Evolutionary conservation across 768 basidiomycete species (phyloP), one percentile per base, ranked within the genome.

Genomic region (Termitomyces sp.): DNA sequence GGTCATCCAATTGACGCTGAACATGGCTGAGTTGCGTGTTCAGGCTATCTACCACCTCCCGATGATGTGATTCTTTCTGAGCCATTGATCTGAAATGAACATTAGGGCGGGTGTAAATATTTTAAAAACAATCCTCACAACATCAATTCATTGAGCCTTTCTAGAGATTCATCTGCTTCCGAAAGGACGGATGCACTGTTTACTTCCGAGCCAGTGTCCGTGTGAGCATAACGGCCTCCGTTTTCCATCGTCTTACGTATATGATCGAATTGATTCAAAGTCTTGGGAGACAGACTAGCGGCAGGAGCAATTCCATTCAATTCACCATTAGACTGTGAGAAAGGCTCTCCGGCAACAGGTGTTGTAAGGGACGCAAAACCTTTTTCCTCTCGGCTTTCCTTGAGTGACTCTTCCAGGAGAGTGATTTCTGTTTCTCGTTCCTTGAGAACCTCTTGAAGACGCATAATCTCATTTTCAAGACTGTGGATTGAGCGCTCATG

Each of bases 381-480:
- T 37, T 60, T 68, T 41, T 67, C 70, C 27, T 67, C 67, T 56
- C 70, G 70, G 48, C 61, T 72, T 52, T 74, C 69, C 61, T 73
- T 79, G 41, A 81, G 62, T 6, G 80, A 80, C 31, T 71, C 71
- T 62, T 96, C 94, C 14, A 97, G 79, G 29, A 79, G 71, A 47
- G 79, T 76, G 50, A 98, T 98, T 71, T 98, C 96, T n/a, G 85
- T 79, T 71, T 98, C 96, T 49, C 95, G 82, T 61, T 94, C 90
- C 67, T 86, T 90, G 59, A 98, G 78, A 34, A 94, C 92, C 65
- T 94, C 88, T 70, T 98, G 96, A 44, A 98, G 74, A 57, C 94
- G 86, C 88, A 94, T 94, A 58, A 98, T 92, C 72, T 98, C 96
- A 65, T 90, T 88, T 72, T 97, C 94, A 59, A 97, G 79, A 68